A percentile compares a stretch with the other conserved stretches of the same genome.
Evolutionary conservation across 805 yeast genomes (phyloP).

Genomic region (Saccharomyces jurei): DNA sequence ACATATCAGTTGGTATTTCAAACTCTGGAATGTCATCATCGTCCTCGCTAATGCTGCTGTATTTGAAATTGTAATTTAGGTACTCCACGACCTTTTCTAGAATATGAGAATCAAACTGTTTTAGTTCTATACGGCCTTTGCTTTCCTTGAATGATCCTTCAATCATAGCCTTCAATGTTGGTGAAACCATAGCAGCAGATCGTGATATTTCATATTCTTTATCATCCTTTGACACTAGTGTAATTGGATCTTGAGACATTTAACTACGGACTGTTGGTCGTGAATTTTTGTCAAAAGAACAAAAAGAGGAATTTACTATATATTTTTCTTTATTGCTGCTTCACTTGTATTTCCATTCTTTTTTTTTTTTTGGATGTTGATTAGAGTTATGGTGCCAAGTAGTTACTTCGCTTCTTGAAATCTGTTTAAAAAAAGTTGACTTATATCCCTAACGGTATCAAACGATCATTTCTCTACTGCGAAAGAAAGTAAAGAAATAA

Average conservation of each 20-base stretch:
- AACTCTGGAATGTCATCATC: conserved; percentile 62
- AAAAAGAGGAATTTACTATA: too few relatives aligned
- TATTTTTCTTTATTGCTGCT: not conserved
- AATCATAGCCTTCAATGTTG: conserved; percentile 54
- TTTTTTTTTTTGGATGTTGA: not conserved
- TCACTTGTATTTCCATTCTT: not conserved
- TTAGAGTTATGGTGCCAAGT: not conserved
- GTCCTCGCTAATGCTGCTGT: conserved; percentile 41
- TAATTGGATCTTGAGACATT: conserved; percentile 32
- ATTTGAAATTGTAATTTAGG: conserved; percentile 64
- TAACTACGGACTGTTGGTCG: not conserved
- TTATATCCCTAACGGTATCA: not conserved
- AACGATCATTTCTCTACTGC: not conserved
- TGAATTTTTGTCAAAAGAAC: too few relatives aligned
- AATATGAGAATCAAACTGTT: conserved; percentile 61
- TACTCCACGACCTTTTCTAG: conserved; percentile 81
- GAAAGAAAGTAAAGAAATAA: not conserved
- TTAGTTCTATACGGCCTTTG: conserved; percentile 45
- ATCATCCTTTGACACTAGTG: conserved; percentile 67
- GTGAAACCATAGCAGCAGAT: conserved; percentile 71
- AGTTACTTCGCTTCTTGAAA: not conserved
- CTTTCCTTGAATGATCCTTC: conserved; percentile 50
- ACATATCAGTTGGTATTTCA: conserved; percentile 88
- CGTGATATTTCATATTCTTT: conserved; percentile 51
- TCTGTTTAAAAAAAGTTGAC: not conserved